phyloP scores from a whole-genome alignment of 805 yeast species.

The Wickerhamomyces hampshirensis region DNA sequence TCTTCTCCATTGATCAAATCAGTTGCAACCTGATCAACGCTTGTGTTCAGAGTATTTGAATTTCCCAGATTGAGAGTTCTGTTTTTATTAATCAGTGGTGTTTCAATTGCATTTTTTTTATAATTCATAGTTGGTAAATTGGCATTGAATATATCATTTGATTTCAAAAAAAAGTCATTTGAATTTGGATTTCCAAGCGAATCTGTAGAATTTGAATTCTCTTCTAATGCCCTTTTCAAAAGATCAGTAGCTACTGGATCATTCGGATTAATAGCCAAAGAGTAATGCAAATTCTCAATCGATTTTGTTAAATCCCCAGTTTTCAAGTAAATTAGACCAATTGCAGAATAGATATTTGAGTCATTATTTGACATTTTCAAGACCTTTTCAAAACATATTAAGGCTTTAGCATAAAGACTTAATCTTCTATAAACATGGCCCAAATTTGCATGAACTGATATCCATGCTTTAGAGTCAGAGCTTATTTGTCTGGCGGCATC shows the following conservation, averaged over 20 bases:
- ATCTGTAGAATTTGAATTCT: conserved; percentile 31
- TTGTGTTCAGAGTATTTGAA: conserved; percentile 13
- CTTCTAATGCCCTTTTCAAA: conserved; percentile 70
- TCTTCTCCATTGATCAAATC: conserved; percentile 27
- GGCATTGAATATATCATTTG: conserved; percentile 23
- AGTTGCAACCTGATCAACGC: conserved; percentile 22
- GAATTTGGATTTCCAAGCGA: conserved; percentile 1
- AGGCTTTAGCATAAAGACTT: conserved; percentile 58
- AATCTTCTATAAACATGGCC: conserved; percentile 83
- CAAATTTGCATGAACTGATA: conserved; percentile 77
- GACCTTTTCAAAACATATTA: conserved; percentile 73
- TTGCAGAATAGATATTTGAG: conserved; percentile 72
- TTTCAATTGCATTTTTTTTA: conserved; percentile 15
- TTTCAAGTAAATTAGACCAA: conserved; percentile 79
- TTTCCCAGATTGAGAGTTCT: conserved; percentile 5
- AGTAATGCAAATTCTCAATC: conserved; percentile 71
- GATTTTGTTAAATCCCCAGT: conserved; percentile 61
- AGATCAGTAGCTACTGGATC: conserved; percentile 85
- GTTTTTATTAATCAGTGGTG: conserved; percentile 26
- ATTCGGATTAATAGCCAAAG: conserved; percentile 70
- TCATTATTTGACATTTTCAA: conserved; percentile 64
- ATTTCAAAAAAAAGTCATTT: conserved; percentile 25
- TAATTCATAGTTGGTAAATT: conserved; percentile 27
- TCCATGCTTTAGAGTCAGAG: conserved; percentile 79
- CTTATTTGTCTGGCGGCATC: conserved; percentile 62